These are phyloP conservation scores for Pythium graminicola DNA, from an alignment of 352 stramenopile species.

Conservation along the genomic window DNA sequence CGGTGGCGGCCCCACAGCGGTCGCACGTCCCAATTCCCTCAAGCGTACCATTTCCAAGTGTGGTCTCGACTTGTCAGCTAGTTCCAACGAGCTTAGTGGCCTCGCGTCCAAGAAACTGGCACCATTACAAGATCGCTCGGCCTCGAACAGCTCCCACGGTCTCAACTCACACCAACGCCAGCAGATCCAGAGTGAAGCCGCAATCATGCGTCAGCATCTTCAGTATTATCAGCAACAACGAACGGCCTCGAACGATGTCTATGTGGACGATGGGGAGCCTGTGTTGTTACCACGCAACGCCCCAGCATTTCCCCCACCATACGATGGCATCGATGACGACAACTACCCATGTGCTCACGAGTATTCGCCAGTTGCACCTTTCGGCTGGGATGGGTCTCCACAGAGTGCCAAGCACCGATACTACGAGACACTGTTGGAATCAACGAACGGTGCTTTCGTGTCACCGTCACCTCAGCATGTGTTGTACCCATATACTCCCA, in stretches of 20 bases:
- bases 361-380: conserved; percentile 28
- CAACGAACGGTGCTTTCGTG: conserved; percentile 13
- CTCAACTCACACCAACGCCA: too few species aligned
- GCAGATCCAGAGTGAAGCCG: background rate
- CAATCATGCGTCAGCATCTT: background rate
- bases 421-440: conserved; percentile 33
- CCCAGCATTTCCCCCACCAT: background rate
- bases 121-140: conserved; percentile 12
- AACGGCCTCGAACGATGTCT: conserved; percentile 1
- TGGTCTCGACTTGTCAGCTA: conserved; percentile 35
- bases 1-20: background rate
- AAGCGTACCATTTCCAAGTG: conserved; percentile 81
- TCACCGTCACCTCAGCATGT: conserved; percentile 35
- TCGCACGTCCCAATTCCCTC: conserved; percentile 22
- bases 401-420: conserved; percentile 28
- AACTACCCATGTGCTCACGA: conserved; percentile 26
- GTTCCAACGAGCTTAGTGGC: conserved; percentile 13
- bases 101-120: conserved; percentile 45
- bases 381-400: conserved; percentile 27
- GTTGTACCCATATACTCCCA: conserved; percentile 23
- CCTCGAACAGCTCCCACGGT: too few species aligned
- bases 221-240: conserved; percentile 6
- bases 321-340: conserved; percentile 17
- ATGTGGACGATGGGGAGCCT: conserved; percentile 26
- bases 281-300: conserved; percentile 38